Base-by-base conservation (phyloP, 257 asterid genomes). In the Schizonepeta tenuifolia region DNA sequence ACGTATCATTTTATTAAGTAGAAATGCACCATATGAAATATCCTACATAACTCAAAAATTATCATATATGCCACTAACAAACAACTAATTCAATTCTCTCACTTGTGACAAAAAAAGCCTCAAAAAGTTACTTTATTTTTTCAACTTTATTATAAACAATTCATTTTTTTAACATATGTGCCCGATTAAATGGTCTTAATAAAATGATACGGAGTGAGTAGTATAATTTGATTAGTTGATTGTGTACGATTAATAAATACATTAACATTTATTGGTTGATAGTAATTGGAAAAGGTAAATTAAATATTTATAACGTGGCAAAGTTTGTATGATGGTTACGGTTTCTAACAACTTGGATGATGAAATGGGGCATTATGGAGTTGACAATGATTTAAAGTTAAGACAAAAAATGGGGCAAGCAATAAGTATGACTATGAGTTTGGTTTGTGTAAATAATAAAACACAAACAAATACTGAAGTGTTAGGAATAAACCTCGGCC, bases 301-400 rank as follows among this genome's bases (percentile, higher is more conserved):
- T 28, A 28, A 28, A 28, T 28, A 28, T 3, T 28, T 28, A 28
- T 28, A 51, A 53, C 68, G 24, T 67, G 68, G 46, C n/a, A 1
- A 26, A 26, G 13, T 12, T 33, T 15, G 65, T 40, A 6, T 14
- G 49, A 36, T 53, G 41, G 69, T 62, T 69, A 62, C 60, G 76
- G 76, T 46, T 58, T 35, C 28, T 71, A 65, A 18, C 77, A 20
- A 22, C 60, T 72, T 69, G 59, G 21, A 46, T 60, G 22, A 78
- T 67, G 57, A 43, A 64, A 54, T 47, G 75, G 77, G 71, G 21
- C 56, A 41, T 75, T 75, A 61, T 6, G 76, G 38, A 43, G 78
- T 78, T 83, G 85, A 80, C 79, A 77, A 82, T 75, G 82, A 79
- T 75, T 77, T 72, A 57, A 70, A 31, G 73, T 58, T 17, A 75